These are phyloP conservation scores for Cryptosporidium sp. DNA, from an alignment of 169 alveolate species.

Conservation along the genomic window DNA sequence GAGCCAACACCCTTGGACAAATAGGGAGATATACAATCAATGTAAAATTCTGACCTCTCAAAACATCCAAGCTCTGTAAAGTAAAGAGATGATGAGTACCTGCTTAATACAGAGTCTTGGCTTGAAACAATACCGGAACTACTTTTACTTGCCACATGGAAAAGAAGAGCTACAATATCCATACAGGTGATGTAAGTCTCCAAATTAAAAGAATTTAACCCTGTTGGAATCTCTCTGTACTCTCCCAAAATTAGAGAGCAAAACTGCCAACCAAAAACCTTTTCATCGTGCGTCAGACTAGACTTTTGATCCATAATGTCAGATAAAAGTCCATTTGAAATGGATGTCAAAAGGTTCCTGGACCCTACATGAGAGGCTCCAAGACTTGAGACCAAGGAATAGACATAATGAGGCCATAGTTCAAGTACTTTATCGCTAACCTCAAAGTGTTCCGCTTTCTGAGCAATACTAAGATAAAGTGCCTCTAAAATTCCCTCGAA, in stretches of 20 bases:
- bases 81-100: conserved; percentile 38
- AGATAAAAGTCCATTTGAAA: conserved; percentile 1
- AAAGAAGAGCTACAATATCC: conserved; percentile 45
- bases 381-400: conserved; percentile 25
- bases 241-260: conserved; percentile 31
- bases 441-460: conserved; percentile 30
- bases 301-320: conserved; percentile 27
- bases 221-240: conserved; percentile 1
- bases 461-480: conserved; percentile 28
- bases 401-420: conserved; percentile 70
- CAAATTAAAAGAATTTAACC: conserved; percentile 18
- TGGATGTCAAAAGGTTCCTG: neutral
- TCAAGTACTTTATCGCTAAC: conserved; percentile 25
- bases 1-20: neutral
- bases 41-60: conserved; percentile 40
- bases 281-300: conserved; percentile 9
- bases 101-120: conserved; percentile 9
- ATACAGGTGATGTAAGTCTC: conserved; percentile 10
- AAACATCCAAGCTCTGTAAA: conserved; percentile 31
- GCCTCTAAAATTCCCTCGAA: conserved; percentile 25
- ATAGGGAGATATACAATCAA: conserved; percentile 23
- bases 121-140: neutral
- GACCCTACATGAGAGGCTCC: conserved; percentile 63
- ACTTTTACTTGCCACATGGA: neutral
- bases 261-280: conserved; percentile 54